Percentiles rank a stretch among this genome's conserved stretches.
These are phyloP conservation scores for Boletus vinaceobasis DNA, from an alignment of 768 basidiomycete species.

Conservation along the genomic window DNA sequence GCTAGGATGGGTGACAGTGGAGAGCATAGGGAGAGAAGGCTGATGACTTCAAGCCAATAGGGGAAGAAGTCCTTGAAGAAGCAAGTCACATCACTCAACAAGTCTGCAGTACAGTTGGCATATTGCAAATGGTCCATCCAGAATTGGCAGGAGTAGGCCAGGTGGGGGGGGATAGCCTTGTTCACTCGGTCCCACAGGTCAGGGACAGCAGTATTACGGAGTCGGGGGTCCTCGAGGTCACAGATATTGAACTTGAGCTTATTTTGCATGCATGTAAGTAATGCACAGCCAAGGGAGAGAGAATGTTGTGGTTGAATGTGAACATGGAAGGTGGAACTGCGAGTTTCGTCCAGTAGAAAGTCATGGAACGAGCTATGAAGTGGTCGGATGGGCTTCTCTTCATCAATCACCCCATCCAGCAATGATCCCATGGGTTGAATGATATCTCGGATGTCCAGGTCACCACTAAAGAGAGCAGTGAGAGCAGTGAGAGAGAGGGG, in stretches of 20 bases:
- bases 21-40: not conserved
- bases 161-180: not conserved
- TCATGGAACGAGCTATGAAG: not conserved
- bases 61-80: conserved; percentile 1
- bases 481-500: not conserved
- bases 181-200: not conserved
- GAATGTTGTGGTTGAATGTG: not conserved
- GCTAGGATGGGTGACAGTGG: not conserved
- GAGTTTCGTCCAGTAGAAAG: not conserved
- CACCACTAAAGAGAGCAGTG: not conserved
- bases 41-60: not conserved
- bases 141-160: not conserved
- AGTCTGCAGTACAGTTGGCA: not conserved
- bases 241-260: not conserved
- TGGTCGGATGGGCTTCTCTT: not conserved
- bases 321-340: not conserved
- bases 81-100: not conserved
- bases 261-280: not conserved
- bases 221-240: not conserved
- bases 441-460: not conserved
- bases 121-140: not conserved
- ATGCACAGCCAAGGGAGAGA: not conserved
- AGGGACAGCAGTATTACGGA: not conserved
- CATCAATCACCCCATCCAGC: not conserved
- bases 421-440: not conserved